A percentile compares a stretch with the other conserved stretches of the same genome.
Evolutionary conservation across 1,284 basidiomycete genomes (phyloP).

Genomic region (Leucoagaricus sp.): DNA sequence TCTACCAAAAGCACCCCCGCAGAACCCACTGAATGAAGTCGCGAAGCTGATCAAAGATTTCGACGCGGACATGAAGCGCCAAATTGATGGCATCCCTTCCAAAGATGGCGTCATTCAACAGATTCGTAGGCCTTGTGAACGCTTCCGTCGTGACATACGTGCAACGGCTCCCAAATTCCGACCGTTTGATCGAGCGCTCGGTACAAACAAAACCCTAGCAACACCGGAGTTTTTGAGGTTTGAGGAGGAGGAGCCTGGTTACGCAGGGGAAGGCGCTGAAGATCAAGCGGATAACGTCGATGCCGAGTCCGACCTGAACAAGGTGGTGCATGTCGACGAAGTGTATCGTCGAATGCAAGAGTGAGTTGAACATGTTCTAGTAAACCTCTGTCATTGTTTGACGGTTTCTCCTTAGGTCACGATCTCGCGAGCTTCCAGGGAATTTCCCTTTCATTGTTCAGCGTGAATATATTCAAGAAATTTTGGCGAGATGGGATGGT

Average conservation of each 20-base stretch:
- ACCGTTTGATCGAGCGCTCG: constrained; percentile 28
- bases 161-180: constrained; percentile 57
- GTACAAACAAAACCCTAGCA: constrained; percentile 10
- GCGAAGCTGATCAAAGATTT: constrained; percentile 48
- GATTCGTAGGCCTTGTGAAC: constrained; percentile 48
- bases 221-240: constrained; percentile 29
- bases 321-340: constrained; percentile 18
- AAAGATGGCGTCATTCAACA: constrained; percentile 52
- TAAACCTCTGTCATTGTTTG: not conserved
- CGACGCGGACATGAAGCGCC: constrained; percentile 40
- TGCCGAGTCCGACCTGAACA: not conserved
- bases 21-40: constrained; percentile 58
- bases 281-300: not conserved
- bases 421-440: constrained; percentile 30
- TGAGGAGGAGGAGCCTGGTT: constrained; percentile 26
- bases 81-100: constrained; percentile 53
- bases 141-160: constrained; percentile 49
- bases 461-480: constrained; percentile 23
- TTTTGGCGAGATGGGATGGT: constrained; percentile 22
- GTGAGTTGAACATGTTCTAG: constrained; percentile 3
- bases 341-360: constrained; percentile 13
- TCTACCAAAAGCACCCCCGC: constrained; percentile 56
- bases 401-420: constrained; percentile 20
- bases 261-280: not conserved
- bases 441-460: constrained; percentile 29